Conservation (phyloP, 345 rosid genomes). For the Boechera divaricarpa region DNA sequence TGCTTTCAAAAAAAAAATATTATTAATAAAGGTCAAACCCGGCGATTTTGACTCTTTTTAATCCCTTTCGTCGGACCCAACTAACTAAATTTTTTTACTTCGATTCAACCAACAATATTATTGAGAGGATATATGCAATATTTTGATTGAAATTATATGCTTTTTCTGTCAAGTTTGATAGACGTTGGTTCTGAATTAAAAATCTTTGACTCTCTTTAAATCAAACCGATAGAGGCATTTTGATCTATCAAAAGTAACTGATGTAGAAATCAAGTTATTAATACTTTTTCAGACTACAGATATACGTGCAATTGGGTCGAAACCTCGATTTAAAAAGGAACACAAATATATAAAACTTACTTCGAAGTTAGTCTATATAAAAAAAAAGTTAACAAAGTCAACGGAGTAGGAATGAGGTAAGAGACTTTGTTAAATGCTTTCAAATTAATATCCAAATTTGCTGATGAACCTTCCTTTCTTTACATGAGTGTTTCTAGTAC, state of each 20-base stretch:
- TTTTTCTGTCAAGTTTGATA: background rate
- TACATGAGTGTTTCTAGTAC: conserved; percentile 23
- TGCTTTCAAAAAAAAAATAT: no score
- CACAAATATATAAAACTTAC: background rate
- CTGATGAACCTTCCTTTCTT: conserved; percentile 23
- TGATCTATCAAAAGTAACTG: background rate
- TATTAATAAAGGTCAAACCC: conserved; percentile 31
- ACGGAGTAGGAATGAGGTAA: conserved; percentile 11
- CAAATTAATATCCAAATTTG: background rate
- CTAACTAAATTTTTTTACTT: conserved; percentile 10
- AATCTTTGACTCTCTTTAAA: background rate
- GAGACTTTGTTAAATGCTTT: conserved; percentile 2
- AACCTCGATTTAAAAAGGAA: background rate
- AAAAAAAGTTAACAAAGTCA: conserved; percentile 9
- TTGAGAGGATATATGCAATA: background rate
- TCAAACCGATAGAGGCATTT: background rate
- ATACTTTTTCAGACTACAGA: background rate
- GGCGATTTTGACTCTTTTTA: conserved; percentile 36
- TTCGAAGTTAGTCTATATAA: background rate
- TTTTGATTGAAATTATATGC: no score
- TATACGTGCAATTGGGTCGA: background rate
- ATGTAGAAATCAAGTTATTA: background rate
- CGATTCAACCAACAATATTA: background rate
- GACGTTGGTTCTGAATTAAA: background rate
- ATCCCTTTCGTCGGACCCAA: conserved; percentile 23